phyloP scores from a whole-genome alignment of 129 eudicot genomes.

The Tanacetum coccineum region DNA sequence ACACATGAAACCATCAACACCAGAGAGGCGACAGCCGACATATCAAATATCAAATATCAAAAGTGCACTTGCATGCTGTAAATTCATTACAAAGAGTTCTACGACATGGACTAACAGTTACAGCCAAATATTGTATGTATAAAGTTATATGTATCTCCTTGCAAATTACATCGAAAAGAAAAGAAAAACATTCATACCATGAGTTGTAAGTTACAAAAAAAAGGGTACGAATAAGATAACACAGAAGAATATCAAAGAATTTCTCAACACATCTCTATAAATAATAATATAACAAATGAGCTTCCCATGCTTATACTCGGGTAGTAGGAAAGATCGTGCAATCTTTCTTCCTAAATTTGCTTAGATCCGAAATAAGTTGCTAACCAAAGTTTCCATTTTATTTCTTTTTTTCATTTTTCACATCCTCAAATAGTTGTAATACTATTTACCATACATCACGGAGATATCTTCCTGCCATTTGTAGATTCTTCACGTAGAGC shows the following conservation, averaged over 20 bases:
- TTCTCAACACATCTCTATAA: constrained; percentile 27
- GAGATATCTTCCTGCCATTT: constrained; percentile 80
- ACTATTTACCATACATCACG: constrained; percentile 74
- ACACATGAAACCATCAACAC: too few relatives aligned
- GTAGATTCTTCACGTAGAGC: constrained; percentile 79
- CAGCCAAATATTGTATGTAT: constrained; percentile 19
- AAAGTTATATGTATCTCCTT: constrained; percentile 23
- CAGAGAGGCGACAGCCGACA: background rate
- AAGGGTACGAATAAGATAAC: constrained; percentile 11
- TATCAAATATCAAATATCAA: background rate
- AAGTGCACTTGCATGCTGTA: constrained; percentile 2
- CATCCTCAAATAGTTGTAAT: background rate
- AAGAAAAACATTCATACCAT: constrained; percentile 22
- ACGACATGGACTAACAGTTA: background rate
- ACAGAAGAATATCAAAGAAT: constrained; percentile 37
- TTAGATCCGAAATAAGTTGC: constrained; percentile 17
- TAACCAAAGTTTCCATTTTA: background rate
- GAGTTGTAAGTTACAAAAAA: constrained; percentile 29
- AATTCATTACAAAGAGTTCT: constrained; percentile 9
- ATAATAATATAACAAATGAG: constrained; percentile 12
- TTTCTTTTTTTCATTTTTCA: background rate
- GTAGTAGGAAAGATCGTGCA: constrained; percentile 15
- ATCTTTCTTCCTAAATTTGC: background rate
- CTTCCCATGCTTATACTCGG: constrained; percentile 10
- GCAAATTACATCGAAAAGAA: constrained; percentile 14